Evolutionary conservation across 768 basidiomycete species (phyloP), one percentile per base, ranked within the genome.

Genomic region (Mycena olivaceomarginata): DNA sequence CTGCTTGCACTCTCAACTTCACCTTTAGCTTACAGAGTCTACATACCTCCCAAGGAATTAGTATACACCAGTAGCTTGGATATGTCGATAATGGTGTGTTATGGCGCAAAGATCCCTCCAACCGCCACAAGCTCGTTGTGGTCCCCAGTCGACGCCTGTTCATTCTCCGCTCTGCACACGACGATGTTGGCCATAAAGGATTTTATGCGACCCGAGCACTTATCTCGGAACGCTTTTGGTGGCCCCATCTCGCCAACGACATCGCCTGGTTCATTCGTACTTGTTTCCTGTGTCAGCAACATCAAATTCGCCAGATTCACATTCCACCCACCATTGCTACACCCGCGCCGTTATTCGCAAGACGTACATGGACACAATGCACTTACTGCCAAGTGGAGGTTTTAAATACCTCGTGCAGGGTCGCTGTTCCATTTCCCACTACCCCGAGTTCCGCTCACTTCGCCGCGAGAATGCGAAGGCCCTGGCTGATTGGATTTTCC

Each of bases 111-210:
- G 77, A 84, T 12, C 37, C 70, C 0, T 40, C 63, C 11, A 80
- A 83, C 13, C 48, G 70, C 0, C 82, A 84, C 48, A 81, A 85
- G 41, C 69, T 84, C 0, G 72, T 84, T 0, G 57, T 86, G 2
- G 48, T 76, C 0, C 69, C 64, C 1, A 51, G 16, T 0, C 57
- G 79, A 12, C 76, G 79, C 1, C 64, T 83, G 25, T 53, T 71
- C 4, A 69, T 86, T 13, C 41, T 85, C 25, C 80, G 22, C 81
- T 84, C 43, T 81, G 84, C 45, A 9, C 57, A 59, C 22, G 57
- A 63, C 40, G 76, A 82, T 1, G 78, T 82, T 4, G 81, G 84
- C 1, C 83, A 83, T 72, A 79, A 82, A 37, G 82, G 85, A 79
- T 5, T 80, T 66, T 51, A 25, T 22, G 13, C 48, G 69, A 12